Conservation (phyloP, 116 monocot genomes). For the Papilionanthe hybrid region DNA sequence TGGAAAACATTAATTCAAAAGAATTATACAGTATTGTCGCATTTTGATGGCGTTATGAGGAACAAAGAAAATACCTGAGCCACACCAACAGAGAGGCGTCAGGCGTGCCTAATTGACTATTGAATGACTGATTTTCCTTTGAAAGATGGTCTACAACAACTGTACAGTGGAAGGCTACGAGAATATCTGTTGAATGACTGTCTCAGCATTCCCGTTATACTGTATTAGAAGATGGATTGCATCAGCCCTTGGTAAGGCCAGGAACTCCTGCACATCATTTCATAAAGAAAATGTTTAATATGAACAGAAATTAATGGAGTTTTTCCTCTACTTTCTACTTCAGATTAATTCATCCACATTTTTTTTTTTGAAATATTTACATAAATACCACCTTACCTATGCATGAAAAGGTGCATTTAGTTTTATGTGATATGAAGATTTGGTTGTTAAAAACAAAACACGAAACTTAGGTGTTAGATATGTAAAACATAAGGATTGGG, state of each 20-base stretch:
- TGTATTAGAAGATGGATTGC: constrained; percentile 86
- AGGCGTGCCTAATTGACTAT: neutral
- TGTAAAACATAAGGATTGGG: too few species aligned
- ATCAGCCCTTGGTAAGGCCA: constrained; percentile 85
- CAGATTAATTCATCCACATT: too few species aligned
- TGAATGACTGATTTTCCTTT: neutral
- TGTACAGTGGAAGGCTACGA: constrained; percentile 33
- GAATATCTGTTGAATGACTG: constrained; percentile 87
- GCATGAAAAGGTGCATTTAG: too few species aligned
- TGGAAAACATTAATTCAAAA: neutral
- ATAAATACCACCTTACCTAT: too few species aligned
- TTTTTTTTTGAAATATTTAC: too few species aligned
- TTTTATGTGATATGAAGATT: too few species aligned
- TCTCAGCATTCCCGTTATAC: constrained; percentile 87
- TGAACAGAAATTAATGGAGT: too few species aligned
- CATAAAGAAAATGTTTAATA: neutral
- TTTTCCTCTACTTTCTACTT: too few species aligned
- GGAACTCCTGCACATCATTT: constrained; percentile 59
- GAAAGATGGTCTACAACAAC: constrained; percentile 7
- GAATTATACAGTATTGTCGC: neutral
- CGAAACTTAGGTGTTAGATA: too few species aligned
- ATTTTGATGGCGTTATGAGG: neutral
- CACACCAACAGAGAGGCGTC: neutral
- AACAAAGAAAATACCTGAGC: neutral
- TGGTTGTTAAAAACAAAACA: too few species aligned